Conservation (phyloP, 192 early-diverging fungal genomes). For the Dissophora globulifera region DNA sequence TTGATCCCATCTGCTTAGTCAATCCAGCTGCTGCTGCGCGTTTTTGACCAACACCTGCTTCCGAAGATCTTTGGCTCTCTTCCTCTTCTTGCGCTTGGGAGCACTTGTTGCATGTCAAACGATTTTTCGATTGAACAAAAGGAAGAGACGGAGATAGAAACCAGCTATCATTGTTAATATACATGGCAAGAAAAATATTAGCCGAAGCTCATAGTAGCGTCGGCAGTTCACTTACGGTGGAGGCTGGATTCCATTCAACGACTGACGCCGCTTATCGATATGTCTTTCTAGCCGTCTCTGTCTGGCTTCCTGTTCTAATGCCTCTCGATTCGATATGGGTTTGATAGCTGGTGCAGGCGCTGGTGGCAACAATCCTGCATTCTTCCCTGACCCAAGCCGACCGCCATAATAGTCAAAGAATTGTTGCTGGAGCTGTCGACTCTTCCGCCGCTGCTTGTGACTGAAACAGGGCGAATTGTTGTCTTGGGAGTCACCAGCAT, state of each 20-base stretch:
- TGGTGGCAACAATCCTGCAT: constrained; percentile 21
- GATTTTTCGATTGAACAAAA: not conserved
- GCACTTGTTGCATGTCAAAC: constrained; percentile 7
- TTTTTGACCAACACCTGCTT: constrained; percentile 52
- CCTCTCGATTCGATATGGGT: constrained; percentile 31
- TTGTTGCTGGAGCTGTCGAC: not conserved
- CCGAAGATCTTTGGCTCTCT: constrained; percentile 48
- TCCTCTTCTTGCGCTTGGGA: constrained; percentile 49
- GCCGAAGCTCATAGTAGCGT: no score
- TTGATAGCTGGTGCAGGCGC: constrained; percentile 29
- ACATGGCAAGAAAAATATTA: not conserved
- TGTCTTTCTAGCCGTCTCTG: constrained; percentile 44
- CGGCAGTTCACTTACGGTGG: constrained; percentile 46
- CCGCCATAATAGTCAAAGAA: constrained; percentile 20
- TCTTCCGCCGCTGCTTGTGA: not conserved
- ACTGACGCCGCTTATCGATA: constrained; percentile 44
- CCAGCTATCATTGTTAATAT: not conserved
- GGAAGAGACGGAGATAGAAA: not conserved
- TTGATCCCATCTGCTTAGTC: constrained; percentile 36
- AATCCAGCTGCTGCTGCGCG: no score
- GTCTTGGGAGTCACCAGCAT: constrained; percentile 16
- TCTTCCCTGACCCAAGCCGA: not conserved
- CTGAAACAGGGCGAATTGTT: constrained; percentile 20
- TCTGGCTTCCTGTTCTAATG: constrained; percentile 42
- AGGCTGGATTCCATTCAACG: constrained; percentile 31